A percentile compares a stretch with the other conserved stretches of the same genome.
Evolutionary conservation across 352 stramenopile species (phyloP).

Genomic region (Phytopythium mirpurense): DNA sequence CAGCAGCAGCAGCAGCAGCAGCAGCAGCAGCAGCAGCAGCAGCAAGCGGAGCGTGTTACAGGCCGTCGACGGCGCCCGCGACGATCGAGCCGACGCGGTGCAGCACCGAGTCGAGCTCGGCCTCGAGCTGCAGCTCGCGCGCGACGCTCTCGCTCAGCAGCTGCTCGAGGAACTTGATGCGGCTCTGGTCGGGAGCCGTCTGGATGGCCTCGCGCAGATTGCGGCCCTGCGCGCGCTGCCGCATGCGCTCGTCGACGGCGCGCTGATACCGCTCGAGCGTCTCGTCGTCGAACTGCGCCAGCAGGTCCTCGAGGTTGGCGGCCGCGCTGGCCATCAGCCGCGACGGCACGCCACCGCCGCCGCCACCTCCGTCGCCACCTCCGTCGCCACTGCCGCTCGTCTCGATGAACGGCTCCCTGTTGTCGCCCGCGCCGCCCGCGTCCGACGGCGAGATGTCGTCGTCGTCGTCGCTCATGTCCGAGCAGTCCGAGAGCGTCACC

Average conservation of each 20-base stretch:
- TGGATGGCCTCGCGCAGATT: slow-evolving; percentile 75
- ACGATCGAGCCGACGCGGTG: slow-evolving; percentile 23
- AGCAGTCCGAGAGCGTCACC: slow-evolving; percentile 66
- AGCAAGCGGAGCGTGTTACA: slow-evolving; percentile 9
- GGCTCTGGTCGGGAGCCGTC: slow-evolving; percentile 71
- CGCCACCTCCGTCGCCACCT: too few relatives aligned
- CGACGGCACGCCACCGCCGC: too few relatives aligned
- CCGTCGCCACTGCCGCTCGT: too few relatives aligned
- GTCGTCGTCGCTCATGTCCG: slow-evolving; percentile 79
- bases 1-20: background rate
- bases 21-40: background rate
- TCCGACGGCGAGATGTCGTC: slow-evolving; percentile 39
- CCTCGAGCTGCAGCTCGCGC: slow-evolving; percentile 78
- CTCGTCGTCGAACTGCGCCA: slow-evolving; percentile 34
- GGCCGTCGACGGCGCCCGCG: background rate
- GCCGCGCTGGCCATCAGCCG: slow-evolving; percentile 14
- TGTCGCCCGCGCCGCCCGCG: slow-evolving; percentile 17
- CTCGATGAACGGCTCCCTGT: slow-evolving; percentile 12
- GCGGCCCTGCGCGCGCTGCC: slow-evolving; percentile 67
- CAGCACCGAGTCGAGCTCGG: slow-evolving; percentile 66
- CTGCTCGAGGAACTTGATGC: slow-evolving; percentile 87
- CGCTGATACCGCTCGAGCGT: slow-evolving; percentile 49
- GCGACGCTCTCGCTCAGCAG: slow-evolving; percentile 78
- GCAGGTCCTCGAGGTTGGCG: slow-evolving; percentile 20
- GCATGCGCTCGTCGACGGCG: slow-evolving; percentile 65